Evolutionary conservation across 305 asterid species (phyloP).

Genomic region (Ruellia speciosa): DNA sequence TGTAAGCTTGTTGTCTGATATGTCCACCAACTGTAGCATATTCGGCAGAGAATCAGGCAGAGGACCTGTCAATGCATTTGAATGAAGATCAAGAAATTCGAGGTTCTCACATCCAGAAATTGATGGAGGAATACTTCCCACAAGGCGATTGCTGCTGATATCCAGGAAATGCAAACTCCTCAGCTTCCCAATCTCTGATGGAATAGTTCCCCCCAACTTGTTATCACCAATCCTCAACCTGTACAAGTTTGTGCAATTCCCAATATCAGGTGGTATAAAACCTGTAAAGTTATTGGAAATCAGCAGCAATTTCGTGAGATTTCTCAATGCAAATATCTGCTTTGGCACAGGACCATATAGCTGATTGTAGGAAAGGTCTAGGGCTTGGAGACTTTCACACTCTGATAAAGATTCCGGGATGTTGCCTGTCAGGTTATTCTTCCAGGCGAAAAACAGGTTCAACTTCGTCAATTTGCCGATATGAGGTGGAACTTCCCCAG

Average conservation of each 20-base stretch:
- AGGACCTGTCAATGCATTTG: conserved; percentile 59
- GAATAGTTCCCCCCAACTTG: conserved; percentile 70
- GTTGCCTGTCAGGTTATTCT: conserved; percentile 69
- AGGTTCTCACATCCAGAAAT: conserved; percentile 58
- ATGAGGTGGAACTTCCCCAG: conserved; percentile 65
- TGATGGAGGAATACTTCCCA: conserved; percentile 60
- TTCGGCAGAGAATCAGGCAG: conserved; percentile 60
- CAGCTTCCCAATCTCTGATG: conserved; percentile 74
- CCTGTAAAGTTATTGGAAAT: conserved; percentile 74
- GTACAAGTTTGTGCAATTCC: conserved; percentile 73
- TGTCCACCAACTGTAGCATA: conserved; percentile 66
- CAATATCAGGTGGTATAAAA: conserved; percentile 74
- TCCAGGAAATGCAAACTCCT: conserved; percentile 64
- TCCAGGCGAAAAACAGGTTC: conserved; percentile 87
- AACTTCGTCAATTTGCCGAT: conserved; percentile 53
- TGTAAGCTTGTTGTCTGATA: conserved; percentile 62
- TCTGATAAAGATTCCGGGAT: conserved; percentile 66
- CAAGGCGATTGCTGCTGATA: conserved; percentile 55
- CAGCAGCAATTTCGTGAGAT: conserved; percentile 65
- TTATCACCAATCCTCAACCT: conserved; percentile 65
- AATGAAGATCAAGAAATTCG: conserved; percentile 88
- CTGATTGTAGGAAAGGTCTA: conserved; percentile 81
- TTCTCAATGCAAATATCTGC: conserved; percentile 46
- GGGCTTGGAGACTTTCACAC: conserved; percentile 66
- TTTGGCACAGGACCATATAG: conserved; percentile 68